Evolutionary conservation across 495 filamentous ascomycete species (phyloP), one percentile per base, ranked within the genome.

Genomic region (Aspergillus sparsus): DNA sequence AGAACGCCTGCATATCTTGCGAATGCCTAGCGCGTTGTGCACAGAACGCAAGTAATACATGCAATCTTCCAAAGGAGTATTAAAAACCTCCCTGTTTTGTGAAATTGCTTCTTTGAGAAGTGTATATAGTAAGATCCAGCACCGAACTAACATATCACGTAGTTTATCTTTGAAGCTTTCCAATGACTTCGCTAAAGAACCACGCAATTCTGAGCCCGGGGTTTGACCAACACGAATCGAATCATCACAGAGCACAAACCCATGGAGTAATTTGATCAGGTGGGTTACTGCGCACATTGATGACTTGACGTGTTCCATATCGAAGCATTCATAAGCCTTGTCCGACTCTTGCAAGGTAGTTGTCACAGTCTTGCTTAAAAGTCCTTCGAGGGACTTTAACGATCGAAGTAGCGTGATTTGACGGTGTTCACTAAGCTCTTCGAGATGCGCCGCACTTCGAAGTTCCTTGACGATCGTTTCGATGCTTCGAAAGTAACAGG

Each of bases 131-230:
- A 97, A 72, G 9, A 88, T 87, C 92, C 94, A 98, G 32, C 86
- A 86, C 44, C 90, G 85, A 7, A 98, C 87, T 62, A 97, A 89
- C 83, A 96, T 90, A 58, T 97, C 93, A 37, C 91, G 85, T 42
- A 96, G 82, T 68, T 87, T 92, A 27, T 83, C 84, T 49, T 86
- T 81, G 60, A 91, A 87, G 11, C 75, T 77, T 53, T 82, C 78
- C 0, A 79, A 69, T 16, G 72, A 80, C 59, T 72, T 78, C 7
- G 76, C 77, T 12, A 81, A 66, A 35, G 67, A 68, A 55, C 67
- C 76, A 35, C 75, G 80, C 52, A 79, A 63, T 58, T 72, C 71
- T 36, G 73, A 68, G 6, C 69, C 68, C 11, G 70, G 75, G 3
- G 76, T 81, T 72, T 89, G 88, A 4, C 87, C 91, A 55, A 92